Conservation (phyloP, 495 filamentous ascomycete species). For the Lepidopterella palustris region DNA sequence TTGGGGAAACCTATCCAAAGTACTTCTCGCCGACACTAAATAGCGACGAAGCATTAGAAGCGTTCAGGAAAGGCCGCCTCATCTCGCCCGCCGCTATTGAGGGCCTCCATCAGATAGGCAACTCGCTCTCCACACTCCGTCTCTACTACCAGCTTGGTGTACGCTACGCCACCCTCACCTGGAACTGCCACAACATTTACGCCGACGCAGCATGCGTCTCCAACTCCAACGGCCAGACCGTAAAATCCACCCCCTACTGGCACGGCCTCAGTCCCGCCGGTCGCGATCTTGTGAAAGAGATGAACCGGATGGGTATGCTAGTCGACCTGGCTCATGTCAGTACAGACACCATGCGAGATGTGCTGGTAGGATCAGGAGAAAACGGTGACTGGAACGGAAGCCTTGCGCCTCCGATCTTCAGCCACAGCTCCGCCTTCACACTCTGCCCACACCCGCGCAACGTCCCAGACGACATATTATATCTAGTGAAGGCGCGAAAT, state of each 20-base stretch:
- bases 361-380: slow-evolving; percentile 45
- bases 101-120: slow-evolving; percentile 92
- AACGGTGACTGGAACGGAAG: slow-evolving; percentile 43
- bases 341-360: slow-evolving; percentile 64
- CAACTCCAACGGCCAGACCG: slow-evolving; percentile 25
- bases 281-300: slow-evolving; percentile 59
- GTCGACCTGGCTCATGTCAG: slow-evolving; percentile 67
- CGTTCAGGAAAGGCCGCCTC: slow-evolving; percentile 54
- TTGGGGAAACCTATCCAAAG: slow-evolving; percentile 60
- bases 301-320: slow-evolving; percentile 77
- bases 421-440: slow-evolving; percentile 59
- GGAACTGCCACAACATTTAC: slow-evolving; percentile 89
- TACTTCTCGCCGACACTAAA: slow-evolving; percentile 58
- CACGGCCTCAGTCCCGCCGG: slow-evolving; percentile 59
- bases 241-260: slow-evolving; percentile 38
- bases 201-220: slow-evolving; percentile 71
- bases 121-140: slow-evolving; percentile 70
- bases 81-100: slow-evolving; percentile 77
- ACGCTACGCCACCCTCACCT: slow-evolving; percentile 82
- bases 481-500: slow-evolving; percentile 52
- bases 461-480: slow-evolving; percentile 64
- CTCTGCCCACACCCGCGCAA: slow-evolving; percentile 66
- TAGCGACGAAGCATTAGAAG: slow-evolving; percentile 50
- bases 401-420: slow-evolving; percentile 64
- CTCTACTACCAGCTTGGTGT: slow-evolving; percentile 73